Conservation (phyloP, 2,329 filamentous ascomycete genomes). For the Neofusicoccum ribis region DNA sequence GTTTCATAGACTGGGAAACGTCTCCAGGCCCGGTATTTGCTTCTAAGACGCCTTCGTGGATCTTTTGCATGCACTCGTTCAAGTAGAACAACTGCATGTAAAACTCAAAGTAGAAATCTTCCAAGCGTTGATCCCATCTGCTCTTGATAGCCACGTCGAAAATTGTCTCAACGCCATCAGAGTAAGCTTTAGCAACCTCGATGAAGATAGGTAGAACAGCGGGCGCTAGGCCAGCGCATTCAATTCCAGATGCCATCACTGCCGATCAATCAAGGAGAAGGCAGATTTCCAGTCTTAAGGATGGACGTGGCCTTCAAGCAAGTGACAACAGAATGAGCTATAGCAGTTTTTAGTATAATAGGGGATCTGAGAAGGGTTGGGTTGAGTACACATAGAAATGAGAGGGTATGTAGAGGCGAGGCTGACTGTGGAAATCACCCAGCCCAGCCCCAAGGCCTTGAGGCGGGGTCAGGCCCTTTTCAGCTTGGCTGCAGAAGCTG, state of each 20-base stretch:
- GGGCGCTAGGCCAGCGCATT: not conserved
- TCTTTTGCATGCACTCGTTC: not conserved
- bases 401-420: no score
- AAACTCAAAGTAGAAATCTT: slow-evolving; percentile 8
- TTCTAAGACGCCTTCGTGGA: not conserved
- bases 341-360: no score
- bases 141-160: not conserved
- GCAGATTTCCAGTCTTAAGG: no score
- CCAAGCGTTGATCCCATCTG: not conserved
- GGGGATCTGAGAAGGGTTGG: no score
- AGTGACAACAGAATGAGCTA: no score
- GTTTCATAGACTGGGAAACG: not conserved
- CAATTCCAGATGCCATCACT: not conserved
- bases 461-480: no score
- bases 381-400: no score
- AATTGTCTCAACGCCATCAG: not conserved
- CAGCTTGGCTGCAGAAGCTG: no score
- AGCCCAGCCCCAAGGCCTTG: no score
- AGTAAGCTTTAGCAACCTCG: slow-evolving; percentile 1
- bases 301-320: no score
- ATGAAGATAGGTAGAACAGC: slow-evolving; percentile 2
- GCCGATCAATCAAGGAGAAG: not conserved
- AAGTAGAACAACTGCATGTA: not conserved
- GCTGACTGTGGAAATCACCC: no score
- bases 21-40: not conserved